Evolutionary conservation across 2,329 filamentous ascomycete genomes (phyloP), one percentile per base, ranked within the genome.

Genomic region (Fusarium pseudograminearum): DNA sequence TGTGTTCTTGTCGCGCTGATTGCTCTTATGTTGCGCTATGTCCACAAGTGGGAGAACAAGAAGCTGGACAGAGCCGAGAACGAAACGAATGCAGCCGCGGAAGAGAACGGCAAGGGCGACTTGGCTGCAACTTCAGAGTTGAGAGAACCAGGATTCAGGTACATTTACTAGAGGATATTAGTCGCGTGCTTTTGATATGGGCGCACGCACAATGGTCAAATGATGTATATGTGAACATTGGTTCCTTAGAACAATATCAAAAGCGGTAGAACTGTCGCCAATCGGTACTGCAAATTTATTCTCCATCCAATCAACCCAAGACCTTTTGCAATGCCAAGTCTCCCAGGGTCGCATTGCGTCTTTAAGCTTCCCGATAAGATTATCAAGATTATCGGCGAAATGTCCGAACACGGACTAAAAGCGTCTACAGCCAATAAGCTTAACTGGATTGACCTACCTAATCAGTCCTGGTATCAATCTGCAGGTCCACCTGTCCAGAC

Each of bases 11-110:
- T 88, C 0, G 86, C 83, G 0, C 61, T 84, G 1, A 75, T 91
- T 8, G 87, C 88, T 0, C 69, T 89, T 0, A 56, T 79, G 2
- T 75, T 91, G 41, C 83, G 89, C 8, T 79, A 81, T 9, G 76
- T 90, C 24, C 80, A 91, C 22, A 81, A 82, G 16, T 84, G 82
- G 77, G 86, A 91, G 78, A 92, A 92, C 66, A 82, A 78, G 74
- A 85, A 85, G 69, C 77, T 91, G 5, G 89, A 89, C 51, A 75
- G 78, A 65, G 82, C 83, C 7, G 80, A 82, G 65, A 68, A 65
- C 7, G 77, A 77, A 26, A 53, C 46, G 0, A 45, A 40, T n/a
- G 55, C 22, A 2, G 31, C 15, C 0, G 45, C 15, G 8, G 42
- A 52, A 2, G 26, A 52, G 26, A 46, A 38, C 12, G 52, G 52